Evolutionary conservation across 2,329 filamentous ascomycete species (phyloP), one percentile per base, ranked within the genome.

Genomic region (Pseudogymnoascus sp.): DNA sequence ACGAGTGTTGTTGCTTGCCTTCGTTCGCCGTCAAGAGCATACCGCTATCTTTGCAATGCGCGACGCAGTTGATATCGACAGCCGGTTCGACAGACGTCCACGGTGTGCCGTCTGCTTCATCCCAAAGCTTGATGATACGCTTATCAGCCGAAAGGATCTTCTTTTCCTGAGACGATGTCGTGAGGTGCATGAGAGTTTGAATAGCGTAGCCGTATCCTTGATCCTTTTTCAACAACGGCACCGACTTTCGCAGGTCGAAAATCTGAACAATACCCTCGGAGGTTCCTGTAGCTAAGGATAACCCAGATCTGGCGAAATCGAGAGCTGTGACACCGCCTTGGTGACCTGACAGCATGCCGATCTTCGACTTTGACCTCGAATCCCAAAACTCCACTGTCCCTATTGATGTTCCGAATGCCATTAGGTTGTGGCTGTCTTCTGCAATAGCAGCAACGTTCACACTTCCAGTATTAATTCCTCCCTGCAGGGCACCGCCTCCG

Each of bases 381-480:
- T 99, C 95, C 91, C 93, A 99, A 71, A 97, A 93, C 73, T 99
- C 95, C 25, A 97, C 91, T 0, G 93, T 96, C n/a, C 95, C 93
- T 63, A 95, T 79, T 2, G 91, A 93, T 1, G 95, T 99, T 61
- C 96, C 95, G 70, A 99, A 99, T 0, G 93, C 93, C 35, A 93
- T 82, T 4, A 99, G 80, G 63, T 95, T 95, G 74, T 99, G 95
- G 58, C 90, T 93, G 41, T 88, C 84, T 72, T 97, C 91, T 2
- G 95, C 95, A 64, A 96, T 85, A 2, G 93, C 88, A 11, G 87
- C 93, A 6, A 88, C 88, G 72, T 97, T 97, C 61, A 97, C 92
- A 60, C 89, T 88, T 12, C 93, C 92, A 0, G 91, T 88, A 63
- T 88, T 83, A 55, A 97, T 90, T 59, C 93, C 90, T 63, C 93